phyloP scores from a whole-genome alignment of 2,329 filamentous ascomycete genomes.

The Pseudogymnoascus destructans region DNA sequence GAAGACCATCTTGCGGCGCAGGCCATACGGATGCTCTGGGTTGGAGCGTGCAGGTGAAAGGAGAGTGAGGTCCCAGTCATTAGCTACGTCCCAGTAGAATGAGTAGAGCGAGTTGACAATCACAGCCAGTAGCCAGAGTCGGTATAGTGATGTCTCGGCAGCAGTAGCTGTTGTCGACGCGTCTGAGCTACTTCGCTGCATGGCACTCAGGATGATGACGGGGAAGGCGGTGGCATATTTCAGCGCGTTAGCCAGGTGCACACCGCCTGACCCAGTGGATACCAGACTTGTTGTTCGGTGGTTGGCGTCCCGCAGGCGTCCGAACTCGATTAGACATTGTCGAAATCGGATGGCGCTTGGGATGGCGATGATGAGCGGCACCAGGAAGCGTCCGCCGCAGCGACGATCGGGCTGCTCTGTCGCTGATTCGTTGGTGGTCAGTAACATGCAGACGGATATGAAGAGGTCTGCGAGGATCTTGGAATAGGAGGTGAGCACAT shows the following conservation, averaged over 20 bases:
- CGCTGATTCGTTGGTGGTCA: slow-evolving; percentile 55
- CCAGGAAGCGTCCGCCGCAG: slow-evolving; percentile 66
- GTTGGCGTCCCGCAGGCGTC: slow-evolving; percentile 50
- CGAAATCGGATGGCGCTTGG: slow-evolving; percentile 78
- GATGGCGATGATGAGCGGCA: slow-evolving; percentile 71
- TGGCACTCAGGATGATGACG: slow-evolving; percentile 66
- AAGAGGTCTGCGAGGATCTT: slow-evolving; percentile 86
- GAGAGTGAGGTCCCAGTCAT: slow-evolving; percentile 90
- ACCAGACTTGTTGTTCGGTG: slow-evolving; percentile 31
- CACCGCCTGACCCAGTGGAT: slow-evolving; percentile 59
- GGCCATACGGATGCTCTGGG: slow-evolving; percentile 59
- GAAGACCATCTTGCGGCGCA: slow-evolving; percentile 64
- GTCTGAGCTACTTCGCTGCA: slow-evolving; percentile 49
- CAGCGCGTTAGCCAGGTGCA: slow-evolving; percentile 82
- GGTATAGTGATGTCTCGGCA: slow-evolving; percentile 34
- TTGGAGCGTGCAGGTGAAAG: slow-evolving; percentile 48
- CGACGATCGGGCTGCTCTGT: slow-evolving; percentile 69
- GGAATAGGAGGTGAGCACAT: slow-evolving; percentile 88
- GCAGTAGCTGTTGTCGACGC: slow-evolving; percentile 27
- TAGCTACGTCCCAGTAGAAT: slow-evolving; percentile 97
- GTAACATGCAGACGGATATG: slow-evolving; percentile 84
- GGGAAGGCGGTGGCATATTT: slow-evolving; percentile 95
- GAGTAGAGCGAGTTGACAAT: slow-evolving; percentile 79
- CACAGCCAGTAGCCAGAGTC: slow-evolving; percentile 57
- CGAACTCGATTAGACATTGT: slow-evolving; percentile 83